phyloP scores from a whole-genome alignment of 352 stramenopile genomes.

The Phytophthora ohioensis region DNA sequence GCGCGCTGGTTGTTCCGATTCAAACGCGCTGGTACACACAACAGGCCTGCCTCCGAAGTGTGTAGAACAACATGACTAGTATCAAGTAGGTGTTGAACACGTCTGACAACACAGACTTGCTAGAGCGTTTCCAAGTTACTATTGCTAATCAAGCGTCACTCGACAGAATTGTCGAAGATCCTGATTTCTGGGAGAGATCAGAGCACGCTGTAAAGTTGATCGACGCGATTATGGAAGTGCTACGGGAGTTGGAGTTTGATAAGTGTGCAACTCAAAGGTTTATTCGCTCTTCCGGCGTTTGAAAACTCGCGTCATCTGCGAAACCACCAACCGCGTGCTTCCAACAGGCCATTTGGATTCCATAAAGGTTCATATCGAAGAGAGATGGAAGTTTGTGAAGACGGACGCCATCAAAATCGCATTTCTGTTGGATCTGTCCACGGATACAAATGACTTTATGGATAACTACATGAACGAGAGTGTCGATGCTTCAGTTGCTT shows the following conservation, averaged over 20 bases:
- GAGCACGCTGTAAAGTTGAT: conserved; percentile 11
- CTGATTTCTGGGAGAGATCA: conserved; percentile 2
- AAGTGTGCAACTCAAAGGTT: conserved; percentile 11
- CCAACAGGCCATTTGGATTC: conserved; percentile 2
- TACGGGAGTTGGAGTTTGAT: conserved; percentile 4
- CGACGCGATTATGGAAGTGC: conserved; percentile 7
- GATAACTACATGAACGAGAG: neutral
- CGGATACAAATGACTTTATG: conserved; percentile 15
- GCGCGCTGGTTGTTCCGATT: conserved; percentile 7
- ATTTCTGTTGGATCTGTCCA: conserved; percentile 12
- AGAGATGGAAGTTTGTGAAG: conserved; percentile 11
- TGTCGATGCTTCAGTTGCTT: neutral
- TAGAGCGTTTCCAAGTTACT: neutral
- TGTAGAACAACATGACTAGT: neutral
- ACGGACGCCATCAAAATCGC: conserved; percentile 14
- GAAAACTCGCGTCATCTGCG: neutral
- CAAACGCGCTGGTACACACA: conserved; percentile 19
- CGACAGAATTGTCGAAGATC: neutral
- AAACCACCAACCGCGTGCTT: neutral
- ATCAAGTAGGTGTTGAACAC: conserved; percentile 13
- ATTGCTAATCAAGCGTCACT: neutral
- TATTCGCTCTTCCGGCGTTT: conserved; percentile 10
- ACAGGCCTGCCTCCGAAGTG: conserved; percentile 10
- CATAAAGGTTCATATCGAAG: neutral
- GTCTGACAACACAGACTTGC: neutral